phyloP scores from a whole-genome alignment of 164 flowering plant genomes.

The Paratinospora sagittata region DNA sequence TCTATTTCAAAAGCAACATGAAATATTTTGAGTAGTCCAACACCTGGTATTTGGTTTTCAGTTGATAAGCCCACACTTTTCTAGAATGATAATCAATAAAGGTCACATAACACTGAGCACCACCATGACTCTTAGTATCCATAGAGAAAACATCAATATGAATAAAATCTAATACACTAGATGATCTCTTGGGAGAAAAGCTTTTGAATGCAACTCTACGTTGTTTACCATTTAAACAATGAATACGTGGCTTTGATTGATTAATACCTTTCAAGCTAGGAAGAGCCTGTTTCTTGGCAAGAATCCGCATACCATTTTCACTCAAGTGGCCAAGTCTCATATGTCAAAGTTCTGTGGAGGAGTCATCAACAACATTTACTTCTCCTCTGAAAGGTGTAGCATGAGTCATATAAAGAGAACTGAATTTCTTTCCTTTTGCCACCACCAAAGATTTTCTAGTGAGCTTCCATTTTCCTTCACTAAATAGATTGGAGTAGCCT shows the following conservation, averaged over 20 bases:
- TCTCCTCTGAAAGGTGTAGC: background rate
- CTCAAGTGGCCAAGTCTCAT: background rate
- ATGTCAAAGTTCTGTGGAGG: background rate
- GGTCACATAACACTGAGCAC: background rate
- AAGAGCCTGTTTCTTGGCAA: background rate
- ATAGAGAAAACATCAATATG: background rate
- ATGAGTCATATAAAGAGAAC: background rate
- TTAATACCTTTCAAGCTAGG: background rate
- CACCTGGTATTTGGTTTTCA: constrained; percentile 16
- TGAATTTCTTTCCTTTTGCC: background rate
- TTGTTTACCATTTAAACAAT: background rate
- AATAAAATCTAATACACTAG: background rate
- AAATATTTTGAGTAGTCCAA: constrained; percentile 5
- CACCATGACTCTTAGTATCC: background rate
- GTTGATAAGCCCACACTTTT: background rate
- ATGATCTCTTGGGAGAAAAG: background rate
- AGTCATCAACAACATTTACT: background rate
- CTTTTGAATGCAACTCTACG: background rate
- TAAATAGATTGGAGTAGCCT: background rate
- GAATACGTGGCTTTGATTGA: background rate
- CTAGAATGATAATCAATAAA: constrained; percentile 6
- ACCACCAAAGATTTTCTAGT: background rate
- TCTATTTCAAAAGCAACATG: constrained; percentile 13
- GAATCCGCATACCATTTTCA: background rate
- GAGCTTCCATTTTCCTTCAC: background rate